Evolutionary conservation across 495 filamentous ascomycete genomes (phyloP), one percentile per base, ranked within the genome.

Genomic region (Jackrogersella minutella): DNA sequence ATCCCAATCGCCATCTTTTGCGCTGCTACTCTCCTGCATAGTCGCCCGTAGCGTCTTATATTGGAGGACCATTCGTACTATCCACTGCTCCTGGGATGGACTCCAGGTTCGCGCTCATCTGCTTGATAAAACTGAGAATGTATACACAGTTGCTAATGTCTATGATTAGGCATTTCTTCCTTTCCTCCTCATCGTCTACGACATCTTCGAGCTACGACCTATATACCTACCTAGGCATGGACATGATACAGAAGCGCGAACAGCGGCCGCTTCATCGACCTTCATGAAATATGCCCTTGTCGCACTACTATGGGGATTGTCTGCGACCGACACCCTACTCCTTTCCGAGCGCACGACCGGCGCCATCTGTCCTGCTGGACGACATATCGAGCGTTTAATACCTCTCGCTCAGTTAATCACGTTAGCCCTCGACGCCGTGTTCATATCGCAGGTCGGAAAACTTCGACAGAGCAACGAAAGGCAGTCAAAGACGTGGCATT

Each of bases 71-170:
- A 66, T 61, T 21, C 69, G 72, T 26, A 69, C 65, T 11, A 72
- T 74, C n/a, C 72, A 74, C 50, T 74, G 72, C 40, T 74, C 72
- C 39, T 74, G 69, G 69, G 62, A 69, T 30, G 72, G 72, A 21
- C 66, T 74, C 53, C 69, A 69, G 47, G 72, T 74, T 59, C 36
- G 72, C 56, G 33, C 64, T 22, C 28, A 19, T 33, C 10, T 4
- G 5, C 14, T 10, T n/a, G n/a, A 36, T 2, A 30, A 33, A 54
- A 37, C 0, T 10, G 17, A 3, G 26, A 40, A 33, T 33, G 13
- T 3, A 30, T 30, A 26, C 9, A 16, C 17, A 9, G 14, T 14
- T 36, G 33, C 36, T 64, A 26, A 69, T 33, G 39, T 2, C 8
- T 10, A 37, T 14, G 3, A 13, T 34, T 49, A 72, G 69, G 58